Base-by-base conservation (phyloP, 108 stramenopile genomes). In the Cyclostephanos tholiformis region DNA sequence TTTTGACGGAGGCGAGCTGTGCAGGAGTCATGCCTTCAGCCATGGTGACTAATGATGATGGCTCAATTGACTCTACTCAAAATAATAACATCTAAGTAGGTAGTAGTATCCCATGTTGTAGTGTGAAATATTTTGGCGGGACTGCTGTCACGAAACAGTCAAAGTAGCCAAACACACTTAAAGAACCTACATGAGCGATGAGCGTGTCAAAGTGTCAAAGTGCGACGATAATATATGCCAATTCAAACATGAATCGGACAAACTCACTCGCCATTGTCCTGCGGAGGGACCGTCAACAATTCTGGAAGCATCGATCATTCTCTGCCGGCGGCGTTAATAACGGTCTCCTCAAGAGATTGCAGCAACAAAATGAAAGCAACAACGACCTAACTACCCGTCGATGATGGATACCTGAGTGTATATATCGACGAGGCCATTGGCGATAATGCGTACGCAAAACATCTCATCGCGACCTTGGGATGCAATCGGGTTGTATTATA, bases 391-490 rank as follows among this genome's bases (percentile, higher is more conserved):
- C n/a, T n/a, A n/a, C n/a, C n/a, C 69, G 16, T 36, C 36, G 36
- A 56, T 67, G 43, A 69, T 80, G 26, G n/a, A 43, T 80, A 16
- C 79, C 79, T 13, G 67, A 57, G 32, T 72, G n/a, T n/a, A n/a
- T n/a, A n/a, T 19, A 80, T 80, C 55, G 79, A 80, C 69, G 72
- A 64, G 20, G 71, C 72, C 20, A 56, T 80, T 27, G 79, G 72
- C 23, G 61, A n/a, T n/a, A n/a, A 17, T 19, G 13, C 44, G 44
- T 14, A 14, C 2, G 59, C 57, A 35, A 48, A 58, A 46, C 43
- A 73, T 67, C n/a, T 60, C 65, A 4, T 73, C 73, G 32, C 49
- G 46, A 13, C 70, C 69, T 4, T 39, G 39, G 1, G 67, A 63
- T 69, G 65, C 71, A 0, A 62, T 80, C 17, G 65, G 58, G 30